These are phyloP conservation scores for Colletotrichum sansevieriae DNA, from an alignment of 2,329 filamentous ascomycete species.

Conservation along the genomic window DNA sequence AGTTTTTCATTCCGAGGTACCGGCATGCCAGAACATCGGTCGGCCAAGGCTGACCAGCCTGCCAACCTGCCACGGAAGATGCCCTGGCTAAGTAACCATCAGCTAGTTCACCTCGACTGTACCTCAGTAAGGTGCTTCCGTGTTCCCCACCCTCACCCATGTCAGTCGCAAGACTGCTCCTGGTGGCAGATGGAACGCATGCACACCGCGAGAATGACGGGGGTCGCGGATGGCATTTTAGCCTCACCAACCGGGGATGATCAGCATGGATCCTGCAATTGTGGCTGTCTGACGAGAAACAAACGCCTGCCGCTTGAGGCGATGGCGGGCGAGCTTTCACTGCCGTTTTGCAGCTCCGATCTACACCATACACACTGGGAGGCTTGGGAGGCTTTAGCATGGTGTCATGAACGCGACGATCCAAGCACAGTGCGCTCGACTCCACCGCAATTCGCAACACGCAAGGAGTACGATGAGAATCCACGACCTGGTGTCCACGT, in stretches of 20 bases:
- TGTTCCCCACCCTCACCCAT: too few species aligned
- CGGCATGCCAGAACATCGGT: background rate
- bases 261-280: slow-evolving; percentile 24
- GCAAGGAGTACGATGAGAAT: background rate
- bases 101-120: too few species aligned
- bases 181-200: slow-evolving; percentile 19
- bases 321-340: slow-evolving; percentile 18
- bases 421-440: background rate
- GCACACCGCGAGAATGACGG: slow-evolving; percentile 14
- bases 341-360: slow-evolving; percentile 30
- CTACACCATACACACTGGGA: slow-evolving; percentile 4
- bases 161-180: too few species aligned
- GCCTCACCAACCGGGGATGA: slow-evolving; percentile 21
- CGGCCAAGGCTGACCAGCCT: background rate
- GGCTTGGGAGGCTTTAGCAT: background rate
- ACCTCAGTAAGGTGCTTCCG: too few species aligned
- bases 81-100: too few species aligned
- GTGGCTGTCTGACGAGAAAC: slow-evolving; percentile 36
- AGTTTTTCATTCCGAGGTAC: background rate
- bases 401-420: slow-evolving; percentile 13
- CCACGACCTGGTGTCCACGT: background rate
- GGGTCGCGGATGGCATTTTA: slow-evolving; percentile 14
- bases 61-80: too few species aligned
- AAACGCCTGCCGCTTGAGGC: slow-evolving; percentile 25
- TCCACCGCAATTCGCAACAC: too few species aligned